Percentiles rank a stretch among this genome's conserved stretches.
Conservation (phyloP, 2,329 filamentous ascomycete genomes). For the Penicillium sclerotiorum region DNA sequence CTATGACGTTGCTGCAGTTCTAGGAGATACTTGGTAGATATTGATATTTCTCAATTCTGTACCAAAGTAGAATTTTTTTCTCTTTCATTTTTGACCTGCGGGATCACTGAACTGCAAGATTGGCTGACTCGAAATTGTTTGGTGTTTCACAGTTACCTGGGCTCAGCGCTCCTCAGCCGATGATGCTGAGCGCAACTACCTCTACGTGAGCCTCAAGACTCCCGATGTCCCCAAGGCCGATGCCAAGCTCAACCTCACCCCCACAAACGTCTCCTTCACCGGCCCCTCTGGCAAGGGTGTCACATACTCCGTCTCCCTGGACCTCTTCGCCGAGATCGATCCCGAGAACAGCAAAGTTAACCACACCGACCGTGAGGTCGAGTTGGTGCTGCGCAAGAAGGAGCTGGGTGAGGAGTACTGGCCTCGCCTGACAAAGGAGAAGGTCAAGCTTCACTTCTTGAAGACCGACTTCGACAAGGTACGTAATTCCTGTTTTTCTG, state of each 20-base stretch:
- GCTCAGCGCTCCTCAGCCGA: conserved; percentile 86
- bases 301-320: conserved; percentile 81
- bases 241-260: conserved; percentile 80
- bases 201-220: conserved; percentile 90
- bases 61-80: too few species aligned
- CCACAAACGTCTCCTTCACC: conserved; percentile 75
- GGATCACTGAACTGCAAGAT: too few species aligned
- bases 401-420: conserved; percentile 92
- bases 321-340: conserved; percentile 91
- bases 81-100: too few species aligned
- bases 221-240: conserved; percentile 77
- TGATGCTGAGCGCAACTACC: conserved; percentile 85
- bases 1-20: conserved; percentile 18
- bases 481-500: conserved; percentile 26
- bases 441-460: conserved; percentile 88
- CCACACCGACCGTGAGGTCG: conserved; percentile 85
- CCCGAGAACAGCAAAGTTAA: conserved; percentile 78
- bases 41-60: too few species aligned
- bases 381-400: conserved; percentile 96
- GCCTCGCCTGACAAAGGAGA: conserved; percentile 90
- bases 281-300: conserved; percentile 85
- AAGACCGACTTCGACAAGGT: conserved; percentile 99
- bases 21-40: not conserved
- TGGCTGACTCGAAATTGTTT: conserved; percentile 15
- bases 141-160: conserved; percentile 78